Percentiles rank a stretch among this genome's conserved stretches.
Conservation (phyloP, 495 filamentous ascomycete species). For the Aspergillus sclerotioniger region DNA sequence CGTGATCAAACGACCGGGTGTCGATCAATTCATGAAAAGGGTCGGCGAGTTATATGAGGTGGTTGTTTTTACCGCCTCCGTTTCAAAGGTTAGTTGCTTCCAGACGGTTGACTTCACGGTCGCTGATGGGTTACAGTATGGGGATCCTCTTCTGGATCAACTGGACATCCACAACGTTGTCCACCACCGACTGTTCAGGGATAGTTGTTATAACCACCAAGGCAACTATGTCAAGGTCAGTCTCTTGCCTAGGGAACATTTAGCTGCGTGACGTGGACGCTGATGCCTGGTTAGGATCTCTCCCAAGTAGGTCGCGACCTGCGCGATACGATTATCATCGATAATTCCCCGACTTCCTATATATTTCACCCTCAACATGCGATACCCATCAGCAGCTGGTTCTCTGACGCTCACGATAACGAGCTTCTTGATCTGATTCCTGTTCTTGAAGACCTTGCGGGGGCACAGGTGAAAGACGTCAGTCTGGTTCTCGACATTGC, state of each 20-base stretch:
- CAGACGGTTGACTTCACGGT: background rate
- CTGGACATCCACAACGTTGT: slow-evolving; percentile 96
- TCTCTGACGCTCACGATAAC: slow-evolving; percentile 99
- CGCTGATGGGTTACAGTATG: slow-evolving; percentile 62
- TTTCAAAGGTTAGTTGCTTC: slow-evolving; percentile 76
- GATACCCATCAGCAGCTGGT: slow-evolving; percentile 99
- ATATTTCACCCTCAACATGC: slow-evolving; percentile 99
- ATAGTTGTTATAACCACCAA: slow-evolving; percentile 99
- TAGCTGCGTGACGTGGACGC: background rate
- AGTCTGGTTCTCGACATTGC: slow-evolving; percentile 96
- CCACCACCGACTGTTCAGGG: slow-evolving; percentile 93
- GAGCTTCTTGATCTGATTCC: slow-evolving; percentile 97
- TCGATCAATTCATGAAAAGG: slow-evolving; percentile 98
- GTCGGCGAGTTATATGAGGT: slow-evolving; percentile 98
- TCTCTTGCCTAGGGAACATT: background rate
- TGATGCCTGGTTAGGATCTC: slow-evolving; percentile 60
- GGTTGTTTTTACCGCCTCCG: slow-evolving; percentile 97
- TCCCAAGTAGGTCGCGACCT: slow-evolving; percentile 96
- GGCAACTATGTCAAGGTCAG: slow-evolving; percentile 94
- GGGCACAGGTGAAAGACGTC: slow-evolving; percentile 84
- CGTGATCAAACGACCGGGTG: slow-evolving; percentile 96
- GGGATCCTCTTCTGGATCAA: slow-evolving; percentile 93
- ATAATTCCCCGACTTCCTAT: slow-evolving; percentile 98
- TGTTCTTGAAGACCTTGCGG: slow-evolving; percentile 95
- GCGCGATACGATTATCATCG: slow-evolving; percentile 97